phyloP scores from a whole-genome alignment of 2,329 filamentous ascomycete genomes.

The Diplodia corticola region DNA sequence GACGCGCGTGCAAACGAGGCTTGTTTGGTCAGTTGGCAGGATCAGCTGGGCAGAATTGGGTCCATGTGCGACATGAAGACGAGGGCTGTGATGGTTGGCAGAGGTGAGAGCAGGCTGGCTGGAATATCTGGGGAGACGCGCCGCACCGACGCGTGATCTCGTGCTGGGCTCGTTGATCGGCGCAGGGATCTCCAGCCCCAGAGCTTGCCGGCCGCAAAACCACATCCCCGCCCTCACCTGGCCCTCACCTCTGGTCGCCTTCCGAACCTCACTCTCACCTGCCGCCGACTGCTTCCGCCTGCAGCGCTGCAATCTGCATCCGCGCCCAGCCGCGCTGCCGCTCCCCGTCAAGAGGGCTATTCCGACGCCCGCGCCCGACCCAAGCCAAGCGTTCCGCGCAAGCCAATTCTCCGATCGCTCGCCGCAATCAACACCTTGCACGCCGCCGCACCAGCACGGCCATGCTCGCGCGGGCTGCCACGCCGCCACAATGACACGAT shows the following conservation, averaged over 20 bases:
- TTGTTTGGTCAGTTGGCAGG: background rate
- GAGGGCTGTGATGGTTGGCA: too few relatives aligned
- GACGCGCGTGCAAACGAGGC: background rate
- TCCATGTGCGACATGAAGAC: background rate
- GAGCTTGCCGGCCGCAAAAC: background rate
- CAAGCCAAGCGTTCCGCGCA: background rate
- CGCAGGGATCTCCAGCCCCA: background rate
- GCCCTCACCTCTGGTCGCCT: background rate
- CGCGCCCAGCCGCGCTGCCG: background rate
- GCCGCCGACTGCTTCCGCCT: background rate
- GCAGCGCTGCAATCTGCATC: background rate
- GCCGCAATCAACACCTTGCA: background rate
- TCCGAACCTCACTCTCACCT: background rate
- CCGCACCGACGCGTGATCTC: background rate
- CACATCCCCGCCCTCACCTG: background rate
- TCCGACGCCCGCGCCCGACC: background rate
- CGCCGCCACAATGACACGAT: slow-evolving; percentile 42
- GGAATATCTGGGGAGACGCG: background rate
- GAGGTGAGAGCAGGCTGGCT: background rate
- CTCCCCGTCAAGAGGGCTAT: background rate
- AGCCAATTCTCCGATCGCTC: slow-evolving; percentile 1
- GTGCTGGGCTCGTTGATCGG: background rate
- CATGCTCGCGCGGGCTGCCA: slow-evolving; percentile 1
- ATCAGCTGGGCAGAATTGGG: background rate
- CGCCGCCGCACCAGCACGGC: background rate